phyloP scores from a whole-genome alignment of 352 stramenopile species.

The Phytophthora megakarya region DNA sequence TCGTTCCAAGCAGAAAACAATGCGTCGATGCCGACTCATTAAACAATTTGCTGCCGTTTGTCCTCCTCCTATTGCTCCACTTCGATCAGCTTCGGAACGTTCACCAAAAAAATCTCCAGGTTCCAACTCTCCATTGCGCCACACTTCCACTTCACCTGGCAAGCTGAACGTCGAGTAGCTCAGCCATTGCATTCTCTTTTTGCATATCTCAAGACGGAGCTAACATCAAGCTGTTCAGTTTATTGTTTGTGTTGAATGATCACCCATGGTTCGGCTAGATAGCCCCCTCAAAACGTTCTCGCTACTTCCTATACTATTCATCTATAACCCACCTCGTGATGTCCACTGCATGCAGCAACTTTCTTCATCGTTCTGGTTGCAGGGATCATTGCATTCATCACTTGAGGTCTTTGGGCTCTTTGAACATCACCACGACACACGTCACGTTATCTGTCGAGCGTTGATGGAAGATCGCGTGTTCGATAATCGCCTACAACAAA shows the following conservation, averaged over 20 bases:
- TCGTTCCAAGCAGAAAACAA: slow-evolving; percentile 63
- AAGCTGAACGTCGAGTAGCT: slow-evolving; percentile 35
- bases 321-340: slow-evolving; percentile 33
- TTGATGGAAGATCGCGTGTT: slow-evolving; percentile 83
- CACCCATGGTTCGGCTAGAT: slow-evolving; percentile 24
- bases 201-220: slow-evolving; percentile 3
- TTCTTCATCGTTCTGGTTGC: not conserved
- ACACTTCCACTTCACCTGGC: slow-evolving; percentile 24
- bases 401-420: slow-evolving; percentile 62
- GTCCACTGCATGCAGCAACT: slow-evolving; percentile 5
- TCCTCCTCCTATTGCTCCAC: slow-evolving; percentile 16
- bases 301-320: slow-evolving; percentile 49
- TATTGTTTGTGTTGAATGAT: slow-evolving; percentile 37
- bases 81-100: slow-evolving; percentile 23
- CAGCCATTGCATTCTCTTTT: not conserved
- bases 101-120: slow-evolving; percentile 12
- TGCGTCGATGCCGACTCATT: slow-evolving; percentile 57
- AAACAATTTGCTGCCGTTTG: slow-evolving; percentile 50
- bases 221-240: slow-evolving; percentile 38
- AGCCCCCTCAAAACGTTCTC: slow-evolving; percentile 33
- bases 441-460: slow-evolving; percentile 89
- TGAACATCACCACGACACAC: slow-evolving; percentile 84
- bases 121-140: slow-evolving; percentile 33
- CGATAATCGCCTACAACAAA: slow-evolving; percentile 58
- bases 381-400: slow-evolving; percentile 16